Conservation (phyloP, 1,139 yeast genomes). For the Candida sanyaensis region DNA sequence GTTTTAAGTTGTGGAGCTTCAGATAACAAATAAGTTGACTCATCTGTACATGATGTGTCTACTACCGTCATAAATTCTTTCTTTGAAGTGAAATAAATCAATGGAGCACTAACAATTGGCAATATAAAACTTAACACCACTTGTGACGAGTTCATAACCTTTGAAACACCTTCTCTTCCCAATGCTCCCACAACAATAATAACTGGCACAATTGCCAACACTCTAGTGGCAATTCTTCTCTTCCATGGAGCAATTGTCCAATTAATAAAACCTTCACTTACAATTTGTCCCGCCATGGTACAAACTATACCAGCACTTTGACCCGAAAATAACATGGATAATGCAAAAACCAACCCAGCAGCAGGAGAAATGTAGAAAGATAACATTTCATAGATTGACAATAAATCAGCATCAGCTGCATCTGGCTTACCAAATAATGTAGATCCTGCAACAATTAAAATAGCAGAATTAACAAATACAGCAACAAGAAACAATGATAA, state of each 20-base stretch:
- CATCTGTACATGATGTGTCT: conserved; percentile 19
- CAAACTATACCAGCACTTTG: conserved; percentile 83
- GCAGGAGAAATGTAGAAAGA: conserved; percentile 61
- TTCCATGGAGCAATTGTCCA: conserved; percentile 72
- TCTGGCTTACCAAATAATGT: conserved; percentile 63
- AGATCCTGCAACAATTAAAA: conserved; percentile 73
- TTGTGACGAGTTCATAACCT: conserved; percentile 72
- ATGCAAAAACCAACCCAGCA: conserved; percentile 73
- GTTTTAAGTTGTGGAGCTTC: conserved; percentile 13
- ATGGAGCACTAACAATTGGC: conserved; percentile 77
- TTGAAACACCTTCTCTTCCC: conserved; percentile 71
- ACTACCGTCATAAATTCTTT: conserved; percentile 59
- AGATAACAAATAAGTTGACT: conserved; percentile 12
- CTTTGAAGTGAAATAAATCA: conserved; percentile 67
- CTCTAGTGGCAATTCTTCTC: conserved; percentile 71
- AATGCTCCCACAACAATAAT: conserved; percentile 60
- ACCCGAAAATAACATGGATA: conserved; percentile 75
- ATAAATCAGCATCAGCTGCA: conserved; percentile 68
- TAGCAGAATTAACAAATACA: conserved; percentile 72
- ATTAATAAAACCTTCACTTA: conserved; percentile 75
- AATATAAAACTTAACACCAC: conserved; percentile 68
- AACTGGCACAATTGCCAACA: conserved; percentile 74
- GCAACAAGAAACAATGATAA: conserved; percentile 71
- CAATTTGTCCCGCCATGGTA: conserved; percentile 80
- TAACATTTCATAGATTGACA: conserved; percentile 70